Percentiles rank a stretch among this genome's conserved stretches.
Conservation (phyloP, 495 filamentous ascomycete species). For the Xylaria intraflava region DNA sequence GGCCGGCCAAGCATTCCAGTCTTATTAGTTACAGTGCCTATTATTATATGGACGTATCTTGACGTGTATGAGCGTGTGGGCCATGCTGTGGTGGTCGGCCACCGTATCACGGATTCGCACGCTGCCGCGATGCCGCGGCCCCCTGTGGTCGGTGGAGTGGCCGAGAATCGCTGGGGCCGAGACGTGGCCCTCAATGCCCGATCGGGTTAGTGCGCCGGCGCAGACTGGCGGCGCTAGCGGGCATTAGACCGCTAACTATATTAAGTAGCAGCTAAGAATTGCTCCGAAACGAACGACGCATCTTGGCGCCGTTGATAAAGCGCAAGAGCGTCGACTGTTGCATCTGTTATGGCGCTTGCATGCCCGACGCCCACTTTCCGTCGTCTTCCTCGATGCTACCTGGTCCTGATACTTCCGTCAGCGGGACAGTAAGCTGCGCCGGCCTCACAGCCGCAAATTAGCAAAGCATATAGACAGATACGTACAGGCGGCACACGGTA, state of each 20-base stretch:
- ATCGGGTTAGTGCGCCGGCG: neutral
- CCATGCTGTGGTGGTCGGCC: no score
- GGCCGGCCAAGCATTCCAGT: no score
- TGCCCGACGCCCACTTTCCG: neutral
- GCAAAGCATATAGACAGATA: neutral
- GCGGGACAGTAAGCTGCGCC: neutral
- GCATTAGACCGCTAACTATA: no score
- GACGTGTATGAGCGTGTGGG: no score
- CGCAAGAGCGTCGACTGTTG: neutral
- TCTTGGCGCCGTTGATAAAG: conserved; percentile 1
- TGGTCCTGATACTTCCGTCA: neutral
- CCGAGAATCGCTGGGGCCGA: no score
- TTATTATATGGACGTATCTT: no score
- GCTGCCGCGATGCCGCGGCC: no score
- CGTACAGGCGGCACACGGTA: no score
- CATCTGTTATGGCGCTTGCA: conserved; percentile 2
- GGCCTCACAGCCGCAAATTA: conserved; percentile 3
- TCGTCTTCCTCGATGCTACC: neutral
- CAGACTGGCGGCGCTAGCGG: neutral
- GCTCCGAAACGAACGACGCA: conserved; percentile 1
- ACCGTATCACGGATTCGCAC: no score
- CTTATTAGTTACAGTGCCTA: no score
- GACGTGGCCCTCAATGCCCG: neutral
- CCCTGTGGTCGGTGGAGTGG: no score
- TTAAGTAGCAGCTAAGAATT: neutral